phyloP scores from a whole-genome alignment of 352 stramenopile genomes.

The Aphanomyces invadans region DNA sequence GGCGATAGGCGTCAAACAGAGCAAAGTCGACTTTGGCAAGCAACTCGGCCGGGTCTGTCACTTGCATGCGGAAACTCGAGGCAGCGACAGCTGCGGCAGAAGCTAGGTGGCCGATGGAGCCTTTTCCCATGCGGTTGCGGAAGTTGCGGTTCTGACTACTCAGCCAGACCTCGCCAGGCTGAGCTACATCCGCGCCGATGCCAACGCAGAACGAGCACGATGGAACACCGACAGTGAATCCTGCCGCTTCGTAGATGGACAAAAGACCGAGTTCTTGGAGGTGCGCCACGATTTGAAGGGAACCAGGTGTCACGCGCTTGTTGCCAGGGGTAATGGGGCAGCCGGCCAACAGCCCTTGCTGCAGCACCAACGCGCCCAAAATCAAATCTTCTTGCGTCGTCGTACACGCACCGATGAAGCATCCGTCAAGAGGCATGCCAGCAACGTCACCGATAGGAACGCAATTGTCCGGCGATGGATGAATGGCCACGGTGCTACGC shows the following conservation, averaged over 20 bases:
- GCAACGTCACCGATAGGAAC: slow-evolving; percentile 57
- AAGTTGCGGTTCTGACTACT: slow-evolving; percentile 82
- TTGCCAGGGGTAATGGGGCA: slow-evolving; percentile 38
- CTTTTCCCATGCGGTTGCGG: slow-evolving; percentile 76
- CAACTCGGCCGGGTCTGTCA: slow-evolving; percentile 56
- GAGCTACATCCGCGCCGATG: slow-evolving; percentile 69
- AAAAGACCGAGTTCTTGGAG: slow-evolving; percentile 59
- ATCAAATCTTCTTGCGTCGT: slow-evolving; percentile 79
- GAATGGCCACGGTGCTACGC: slow-evolving; percentile 57
- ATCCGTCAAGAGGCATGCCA: slow-evolving; percentile 69
- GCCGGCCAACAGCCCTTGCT: slow-evolving; percentile 59
- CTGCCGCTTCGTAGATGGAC: slow-evolving; percentile 67
- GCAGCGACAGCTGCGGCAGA: slow-evolving; percentile 61
- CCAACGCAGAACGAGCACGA: slow-evolving; percentile 77
- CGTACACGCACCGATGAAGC: slow-evolving; percentile 77
- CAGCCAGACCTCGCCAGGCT: slow-evolving; percentile 67
- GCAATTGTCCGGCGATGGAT: slow-evolving; percentile 76
- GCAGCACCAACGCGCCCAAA: slow-evolving; percentile 61
- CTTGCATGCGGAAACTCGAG: slow-evolving; percentile 72
- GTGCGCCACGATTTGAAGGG: slow-evolving; percentile 60
- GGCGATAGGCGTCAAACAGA: slow-evolving; percentile 70
- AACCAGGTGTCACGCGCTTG: slow-evolving; percentile 64
- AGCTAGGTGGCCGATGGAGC: slow-evolving; percentile 67
- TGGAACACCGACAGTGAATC: slow-evolving; percentile 67
- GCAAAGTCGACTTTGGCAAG: slow-evolving; percentile 55